These are phyloP conservation scores for Candida dendrica DNA, from an alignment of 805 yeast genomes.

Conservation along the genomic window DNA sequence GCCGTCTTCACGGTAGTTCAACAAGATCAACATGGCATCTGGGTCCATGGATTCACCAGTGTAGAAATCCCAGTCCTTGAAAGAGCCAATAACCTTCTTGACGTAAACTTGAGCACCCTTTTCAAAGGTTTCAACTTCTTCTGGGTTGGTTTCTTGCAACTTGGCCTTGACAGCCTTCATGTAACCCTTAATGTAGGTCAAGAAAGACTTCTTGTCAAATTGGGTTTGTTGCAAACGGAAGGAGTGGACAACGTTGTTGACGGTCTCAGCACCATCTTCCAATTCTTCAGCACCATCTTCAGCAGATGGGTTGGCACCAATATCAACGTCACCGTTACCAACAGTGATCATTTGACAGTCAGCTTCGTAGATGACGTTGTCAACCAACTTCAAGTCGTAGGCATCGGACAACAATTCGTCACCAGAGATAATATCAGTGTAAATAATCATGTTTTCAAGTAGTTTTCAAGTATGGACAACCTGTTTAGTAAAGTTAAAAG, in stretches of 20 bases:
- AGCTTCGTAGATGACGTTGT: constrained; percentile 91
- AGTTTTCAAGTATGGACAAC: not conserved
- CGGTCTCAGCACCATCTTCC: constrained; percentile 83
- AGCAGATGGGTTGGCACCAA: constrained; percentile 99
- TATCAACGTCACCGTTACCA: constrained; percentile 88
- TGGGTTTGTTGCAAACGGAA: constrained; percentile 95
- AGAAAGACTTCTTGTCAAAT: constrained; percentile 96
- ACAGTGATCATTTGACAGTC: constrained; percentile 90
- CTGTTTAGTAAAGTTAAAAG: not conserved
- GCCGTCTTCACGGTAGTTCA: constrained; percentile 99
- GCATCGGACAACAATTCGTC: constrained; percentile 98
- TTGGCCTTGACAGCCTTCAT: constrained; percentile 93
- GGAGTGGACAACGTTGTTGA: constrained; percentile 97
- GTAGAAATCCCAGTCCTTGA: constrained; percentile 99
- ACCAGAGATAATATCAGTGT: constrained; percentile 73
- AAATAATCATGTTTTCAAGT: constrained; percentile 11
- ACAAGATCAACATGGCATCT: constrained; percentile 95
- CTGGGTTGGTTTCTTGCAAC: constrained; percentile 87
- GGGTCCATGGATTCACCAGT: constrained; percentile 99
- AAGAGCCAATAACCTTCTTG: constrained; percentile 90
- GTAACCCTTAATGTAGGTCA: constrained; percentile 97
- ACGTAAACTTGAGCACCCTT: constrained; percentile 96
- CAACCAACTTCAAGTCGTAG: constrained; percentile 82
- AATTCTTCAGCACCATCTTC: constrained; percentile 79
- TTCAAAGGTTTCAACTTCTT: constrained; percentile 79